These are phyloP conservation scores for Colletotrichum phormii DNA, from an alignment of 2,329 filamentous ascomycete species.

Conservation along the genomic window DNA sequence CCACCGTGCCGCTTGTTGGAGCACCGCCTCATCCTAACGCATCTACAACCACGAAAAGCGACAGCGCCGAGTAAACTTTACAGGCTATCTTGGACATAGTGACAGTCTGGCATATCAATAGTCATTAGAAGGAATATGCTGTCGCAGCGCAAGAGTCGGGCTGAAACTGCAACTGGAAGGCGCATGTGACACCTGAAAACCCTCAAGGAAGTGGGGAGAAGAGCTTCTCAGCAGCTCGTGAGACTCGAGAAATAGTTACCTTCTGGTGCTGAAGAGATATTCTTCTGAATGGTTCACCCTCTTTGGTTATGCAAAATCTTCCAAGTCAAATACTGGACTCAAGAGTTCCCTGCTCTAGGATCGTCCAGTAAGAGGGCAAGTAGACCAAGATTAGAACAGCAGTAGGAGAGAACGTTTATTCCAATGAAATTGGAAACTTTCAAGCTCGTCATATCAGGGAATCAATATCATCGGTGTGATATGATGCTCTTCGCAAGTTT, in stretches of 20 bases:
- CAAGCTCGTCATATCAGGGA: background rate
- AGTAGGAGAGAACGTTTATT: background rate
- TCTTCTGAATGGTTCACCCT: background rate
- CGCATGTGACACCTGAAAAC: background rate
- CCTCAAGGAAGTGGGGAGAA: background rate
- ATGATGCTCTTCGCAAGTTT: background rate
- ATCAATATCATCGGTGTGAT: background rate
- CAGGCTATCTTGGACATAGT: background rate
- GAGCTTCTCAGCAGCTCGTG: background rate
- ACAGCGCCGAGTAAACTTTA: background rate
- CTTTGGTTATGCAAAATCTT: background rate
- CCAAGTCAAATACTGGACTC: background rate
- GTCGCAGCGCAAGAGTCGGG: background rate
- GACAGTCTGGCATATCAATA: background rate
- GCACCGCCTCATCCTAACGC: background rate
- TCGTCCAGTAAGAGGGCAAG: background rate
- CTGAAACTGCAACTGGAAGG: background rate
- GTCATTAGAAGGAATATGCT: background rate
- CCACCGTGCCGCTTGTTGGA: background rate
- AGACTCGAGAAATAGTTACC: background rate
- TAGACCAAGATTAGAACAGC: background rate
- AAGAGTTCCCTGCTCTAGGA: background rate
- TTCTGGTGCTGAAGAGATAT: background rate
- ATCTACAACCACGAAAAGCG: background rate
- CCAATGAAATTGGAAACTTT: background rate